Percentiles rank a stretch among this genome's conserved stretches.
phyloP scores from a whole-genome alignment of 306 rosid species.

The Glycine latifolia region DNA sequence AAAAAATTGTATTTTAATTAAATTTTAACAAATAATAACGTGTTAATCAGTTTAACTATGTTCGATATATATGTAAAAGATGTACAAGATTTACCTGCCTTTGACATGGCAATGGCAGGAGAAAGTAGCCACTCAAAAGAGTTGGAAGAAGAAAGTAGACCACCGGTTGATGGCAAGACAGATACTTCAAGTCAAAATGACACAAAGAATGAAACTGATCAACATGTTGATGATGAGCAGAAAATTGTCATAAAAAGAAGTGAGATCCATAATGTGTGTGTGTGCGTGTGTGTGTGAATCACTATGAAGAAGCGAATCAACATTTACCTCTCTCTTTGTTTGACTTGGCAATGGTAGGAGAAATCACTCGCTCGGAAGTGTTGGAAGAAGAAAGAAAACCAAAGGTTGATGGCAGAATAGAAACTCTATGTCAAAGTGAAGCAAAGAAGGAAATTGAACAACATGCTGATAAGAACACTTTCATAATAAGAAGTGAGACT shows the following conservation, averaged over 20 bases:
- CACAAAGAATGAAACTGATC: background rate
- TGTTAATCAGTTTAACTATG: no score
- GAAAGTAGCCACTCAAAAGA: background rate
- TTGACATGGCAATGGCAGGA: background rate
- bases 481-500: background rate
- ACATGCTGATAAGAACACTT: background rate
- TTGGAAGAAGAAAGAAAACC: background rate
- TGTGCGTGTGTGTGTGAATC: no score
- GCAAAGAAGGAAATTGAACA: background rate
- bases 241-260: no score
- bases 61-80: no score
- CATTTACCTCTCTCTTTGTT: background rate
- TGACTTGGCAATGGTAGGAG: background rate
- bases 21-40: no score
- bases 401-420: no score
- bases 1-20: no score
- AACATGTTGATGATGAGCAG: background rate
- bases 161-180: no score
- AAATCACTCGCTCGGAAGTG: background rate
- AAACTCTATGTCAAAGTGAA: background rate
- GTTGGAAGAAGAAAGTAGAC: background rate
- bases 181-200: background rate
- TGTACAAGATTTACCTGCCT: no score
- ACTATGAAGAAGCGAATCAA: no score
- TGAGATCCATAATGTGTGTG: no score